Evolutionary conservation across 306 rosid species (phyloP).

Genomic region (Astragalus membranaceus): DNA sequence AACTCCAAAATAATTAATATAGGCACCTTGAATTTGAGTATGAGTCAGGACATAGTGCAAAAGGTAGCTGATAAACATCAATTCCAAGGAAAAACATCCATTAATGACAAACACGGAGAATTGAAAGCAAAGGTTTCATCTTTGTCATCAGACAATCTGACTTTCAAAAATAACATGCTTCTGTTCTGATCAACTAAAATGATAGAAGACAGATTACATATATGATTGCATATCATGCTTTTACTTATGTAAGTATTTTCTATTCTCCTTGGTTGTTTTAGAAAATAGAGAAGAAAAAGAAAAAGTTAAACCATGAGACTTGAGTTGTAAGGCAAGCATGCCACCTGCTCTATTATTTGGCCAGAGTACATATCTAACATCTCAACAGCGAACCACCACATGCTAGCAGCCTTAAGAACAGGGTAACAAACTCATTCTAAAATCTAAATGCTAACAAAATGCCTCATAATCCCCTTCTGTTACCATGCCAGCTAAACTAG

Average conservation of each 20-base stretch:
- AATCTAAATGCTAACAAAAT: neutral
- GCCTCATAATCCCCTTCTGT: conserved; percentile 6
- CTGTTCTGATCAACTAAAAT: conserved; percentile 14
- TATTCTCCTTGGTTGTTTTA: neutral
- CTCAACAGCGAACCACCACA: conserved; percentile 1
- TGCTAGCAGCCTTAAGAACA: neutral
- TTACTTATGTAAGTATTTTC: neutral
- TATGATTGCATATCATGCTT: neutral
- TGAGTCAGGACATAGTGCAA: conserved; percentile 64
- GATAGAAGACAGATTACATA: neutral
- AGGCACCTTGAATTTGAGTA: conserved; percentile 48
- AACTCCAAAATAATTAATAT: conserved; percentile 43
- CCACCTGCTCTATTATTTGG: conserved; percentile 4
- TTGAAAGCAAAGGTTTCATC: conserved; percentile 18
- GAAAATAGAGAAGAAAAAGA: conserved; percentile 6
- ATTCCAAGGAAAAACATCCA: conserved; percentile 20
- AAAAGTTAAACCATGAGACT: conserved; percentile 8
- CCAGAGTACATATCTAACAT: neutral
- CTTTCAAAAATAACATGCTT: neutral
- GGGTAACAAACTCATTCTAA: neutral
- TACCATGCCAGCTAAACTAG: neutral
- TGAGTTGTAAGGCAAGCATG: conserved; percentile 10
- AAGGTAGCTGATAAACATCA: conserved; percentile 61
- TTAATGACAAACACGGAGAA: conserved; percentile 24
- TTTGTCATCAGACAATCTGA: conserved; percentile 11